These are phyloP conservation scores for Coprinopsis strossmayeri DNA, from an alignment of 768 basidiomycete species.

Conservation along the genomic window DNA sequence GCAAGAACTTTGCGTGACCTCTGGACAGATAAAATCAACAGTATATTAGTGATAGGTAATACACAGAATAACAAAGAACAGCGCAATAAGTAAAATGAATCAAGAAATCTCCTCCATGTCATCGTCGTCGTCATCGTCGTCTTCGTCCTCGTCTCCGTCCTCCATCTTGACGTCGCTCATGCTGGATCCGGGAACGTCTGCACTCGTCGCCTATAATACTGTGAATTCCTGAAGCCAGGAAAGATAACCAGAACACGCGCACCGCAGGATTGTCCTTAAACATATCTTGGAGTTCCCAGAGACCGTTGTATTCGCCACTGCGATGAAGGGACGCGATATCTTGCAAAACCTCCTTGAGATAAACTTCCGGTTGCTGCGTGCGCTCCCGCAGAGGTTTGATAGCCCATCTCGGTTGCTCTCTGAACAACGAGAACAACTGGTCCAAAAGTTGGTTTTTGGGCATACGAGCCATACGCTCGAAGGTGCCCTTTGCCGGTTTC, in stretches of 20 bases:
- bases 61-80: too few species aligned
- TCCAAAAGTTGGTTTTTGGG: conserved; percentile 86
- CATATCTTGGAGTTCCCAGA: conserved; percentile 74
- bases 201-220: conserved; percentile 34
- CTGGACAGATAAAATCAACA: too few species aligned
- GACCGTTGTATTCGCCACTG: conserved; percentile 73
- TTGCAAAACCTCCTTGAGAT: conserved; percentile 75
- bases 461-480: conserved; percentile 90
- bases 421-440: conserved; percentile 71
- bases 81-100: too few species aligned
- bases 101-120: conserved; percentile 71
- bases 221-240: conserved; percentile 1
- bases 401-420: conserved; percentile 75
- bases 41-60: background rate
- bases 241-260: conserved; percentile 16
- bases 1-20: too few species aligned
- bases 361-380: conserved; percentile 82
- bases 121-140: conserved; percentile 50
- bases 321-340: conserved; percentile 75
- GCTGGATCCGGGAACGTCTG: conserved; percentile 37
- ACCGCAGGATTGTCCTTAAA: conserved; percentile 58
- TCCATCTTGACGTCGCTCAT: conserved; percentile 42
- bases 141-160: conserved; percentile 44
- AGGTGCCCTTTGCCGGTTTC: conserved; percentile 61
- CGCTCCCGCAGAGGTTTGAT: conserved; percentile 71